Percentiles rank a stretch among this genome's conserved stretches.
phyloP scores from a whole-genome alignment of 352 stramenopile genomes.

The Globisporangium polare region DNA sequence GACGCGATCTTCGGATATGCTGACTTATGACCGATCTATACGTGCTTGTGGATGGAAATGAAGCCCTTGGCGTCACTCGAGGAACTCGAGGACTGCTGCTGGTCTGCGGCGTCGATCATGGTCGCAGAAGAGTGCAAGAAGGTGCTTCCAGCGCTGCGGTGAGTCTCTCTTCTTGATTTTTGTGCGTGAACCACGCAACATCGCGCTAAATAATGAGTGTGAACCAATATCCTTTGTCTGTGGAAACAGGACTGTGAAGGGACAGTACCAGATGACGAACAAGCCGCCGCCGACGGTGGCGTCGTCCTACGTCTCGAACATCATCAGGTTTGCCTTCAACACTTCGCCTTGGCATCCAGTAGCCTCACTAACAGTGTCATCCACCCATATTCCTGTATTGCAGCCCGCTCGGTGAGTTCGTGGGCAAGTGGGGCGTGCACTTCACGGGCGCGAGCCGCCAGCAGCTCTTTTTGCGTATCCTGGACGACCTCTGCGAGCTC shows the following conservation, averaged over 20 bases:
- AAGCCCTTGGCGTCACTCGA: slow-evolving; percentile 38
- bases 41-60: not conserved
- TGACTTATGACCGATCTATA: not conserved
- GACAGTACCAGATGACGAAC: slow-evolving; percentile 90
- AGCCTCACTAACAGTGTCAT: not conserved
- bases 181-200: not conserved
- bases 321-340: slow-evolving; percentile 44
- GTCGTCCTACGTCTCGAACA: slow-evolving; percentile 77
- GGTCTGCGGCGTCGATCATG: slow-evolving; percentile 48
- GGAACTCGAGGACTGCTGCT: slow-evolving; percentile 55
- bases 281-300: slow-evolving; percentile 63
- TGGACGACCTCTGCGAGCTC: slow-evolving; percentile 50
- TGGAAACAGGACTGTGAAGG: slow-evolving; percentile 67
- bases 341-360: not conserved
- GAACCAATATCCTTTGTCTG: not conserved
- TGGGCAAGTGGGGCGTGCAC: slow-evolving; percentile 66
- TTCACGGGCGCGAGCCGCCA: slow-evolving; percentile 39
- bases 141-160: slow-evolving; percentile 78
- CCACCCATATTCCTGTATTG: not conserved
- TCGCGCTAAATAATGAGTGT: not conserved
- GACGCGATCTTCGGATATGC: too few relatives aligned
- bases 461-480: slow-evolving; percentile 46
- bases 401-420: slow-evolving; percentile 66
- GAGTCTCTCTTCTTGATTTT: not conserved
- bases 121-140: slow-evolving; percentile 85